Base-by-base conservation (phyloP, 257 asterid genomes). In the Verbascum thapsus region DNA sequence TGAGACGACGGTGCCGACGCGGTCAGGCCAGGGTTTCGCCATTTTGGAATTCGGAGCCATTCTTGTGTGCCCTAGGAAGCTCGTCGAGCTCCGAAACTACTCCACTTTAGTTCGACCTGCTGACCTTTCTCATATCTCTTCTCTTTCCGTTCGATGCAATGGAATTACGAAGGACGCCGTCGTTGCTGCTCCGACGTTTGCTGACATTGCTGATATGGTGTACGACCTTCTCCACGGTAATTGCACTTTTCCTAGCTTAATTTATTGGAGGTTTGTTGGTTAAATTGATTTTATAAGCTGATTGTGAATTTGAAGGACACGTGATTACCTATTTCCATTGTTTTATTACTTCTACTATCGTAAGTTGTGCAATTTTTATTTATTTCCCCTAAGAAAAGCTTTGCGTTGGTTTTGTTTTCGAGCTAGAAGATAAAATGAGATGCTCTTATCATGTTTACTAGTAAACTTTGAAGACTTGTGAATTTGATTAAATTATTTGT, bases 11-110 rank as follows among this genome's bases (percentile, higher is more conserved):
- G 83, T 85, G 7, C 99, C 97, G 16, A 76, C 82, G 42, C 88
- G 95, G 16, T 39, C 75, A 8, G 95, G 99, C 0, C 95, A 79
- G 61, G 88, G 96, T 1, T 80, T 53, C 42, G 86, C 88, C 4
- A 77, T 94, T 18, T 17, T 94, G 62, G 99, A 94, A 77, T 94
- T 94, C 59, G 99, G 99, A 54, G 84, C 89, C 52, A 87, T 94
- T 58, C 71, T 90, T 53, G 99, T 94, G 9, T 94, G 99, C 64
- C 97, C 99, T 0, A 90, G 79, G 80, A 94, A 85, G 85, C 87
- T 94, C 23, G 81, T 78, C 71, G 99, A 90, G 86, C 96, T 78
- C 53, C 79, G 78, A 19, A 76, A 60, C 41, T 94, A 80, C 85
- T 87, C 97, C n/a, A 78, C 95, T 47, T 72, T 94, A 26, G 83